A percentile compares a stretch with the other conserved stretches of the same genome.
Evolutionary conservation across 768 basidiomycete genomes (phyloP).

Genomic region (Leccinum disarticulatum): DNA sequence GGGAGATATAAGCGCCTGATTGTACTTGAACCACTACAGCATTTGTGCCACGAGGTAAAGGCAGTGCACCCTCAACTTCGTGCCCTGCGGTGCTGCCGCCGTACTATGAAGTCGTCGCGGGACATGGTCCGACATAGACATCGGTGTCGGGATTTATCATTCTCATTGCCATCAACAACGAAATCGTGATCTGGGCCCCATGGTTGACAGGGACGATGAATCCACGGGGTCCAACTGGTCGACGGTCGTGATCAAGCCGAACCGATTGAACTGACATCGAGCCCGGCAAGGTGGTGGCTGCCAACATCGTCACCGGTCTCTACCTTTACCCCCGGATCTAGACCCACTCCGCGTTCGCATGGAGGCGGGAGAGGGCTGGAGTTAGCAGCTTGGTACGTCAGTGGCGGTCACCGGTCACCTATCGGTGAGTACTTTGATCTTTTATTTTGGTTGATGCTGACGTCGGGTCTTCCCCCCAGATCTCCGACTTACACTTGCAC

Average conservation of each 20-base stretch:
- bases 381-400: conserved; percentile 56
- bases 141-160: background rate
- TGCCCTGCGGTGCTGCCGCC: too few species aligned
- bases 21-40: too few species aligned
- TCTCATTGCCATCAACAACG: background rate
- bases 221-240: background rate
- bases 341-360: too few species aligned
- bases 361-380: conserved; percentile 23
- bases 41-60: too few species aligned
- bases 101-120: too few species aligned
- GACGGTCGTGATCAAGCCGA: conserved; percentile 23
- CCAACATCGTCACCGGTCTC: too few species aligned
- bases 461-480: too few species aligned
- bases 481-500: too few species aligned
- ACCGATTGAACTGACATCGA: conserved; percentile 19
- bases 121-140: too few species aligned
- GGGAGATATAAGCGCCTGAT: too few species aligned
- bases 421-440: conserved; percentile 50
- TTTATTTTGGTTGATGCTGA: too few species aligned
- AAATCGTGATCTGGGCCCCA: background rate
- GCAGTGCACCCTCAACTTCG: too few species aligned
- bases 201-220: background rate
- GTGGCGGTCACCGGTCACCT: conserved; percentile 69
- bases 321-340: background rate
- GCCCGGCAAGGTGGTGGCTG: conserved; percentile 27